Base-by-base conservation (phyloP, 441 rosid species). In the Lepidium campestre region DNA sequence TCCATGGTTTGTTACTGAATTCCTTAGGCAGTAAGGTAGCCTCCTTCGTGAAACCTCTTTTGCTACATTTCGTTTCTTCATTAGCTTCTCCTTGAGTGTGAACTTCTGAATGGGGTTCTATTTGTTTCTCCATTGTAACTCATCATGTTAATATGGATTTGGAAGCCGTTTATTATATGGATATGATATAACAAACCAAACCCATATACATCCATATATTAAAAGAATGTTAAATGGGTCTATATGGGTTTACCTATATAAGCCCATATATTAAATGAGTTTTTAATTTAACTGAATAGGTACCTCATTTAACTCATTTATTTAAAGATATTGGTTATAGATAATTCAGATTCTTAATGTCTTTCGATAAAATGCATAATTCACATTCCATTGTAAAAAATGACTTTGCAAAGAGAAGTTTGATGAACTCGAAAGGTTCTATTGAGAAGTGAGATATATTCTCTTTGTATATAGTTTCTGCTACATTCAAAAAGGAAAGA, bases 401-500 rank as follows among this genome's bases (percentile, higher is more conserved):
- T 10, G 36, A 17, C 32, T 23, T 44, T 37, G 22, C 12, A 10
- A 45, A 61, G 29, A 45, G 12, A 55, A 56, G 4, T 37, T 15
- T 54, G 58, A 44, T 56, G 61, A 57, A 72, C 17, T 58, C 62
- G 15, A 17, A 62, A 31, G 59, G 18, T 54, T 25, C 22, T 46
- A 44, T 19, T 49, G 2, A 4, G 22, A 56, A 42, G 36, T 19
- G 19, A 66, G 36, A 53, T 73, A 32, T 4, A 32, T 62, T 17
- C 42, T 55, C 54, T 36, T 1, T 64, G 55, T 69, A 37, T 56
- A 42, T 48, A 63, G 35, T 53, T 67, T 74, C 29, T 39, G 44
- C 57, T 55, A 45, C 57, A 56, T 5, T 12, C 14, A 2, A 56
- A 48, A 10, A 31, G 37, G 59, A 45, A 53, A 41, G 14, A 4